Base-by-base conservation (phyloP, 352 stramenopile species). In the Phytophthora rubi region DNA sequence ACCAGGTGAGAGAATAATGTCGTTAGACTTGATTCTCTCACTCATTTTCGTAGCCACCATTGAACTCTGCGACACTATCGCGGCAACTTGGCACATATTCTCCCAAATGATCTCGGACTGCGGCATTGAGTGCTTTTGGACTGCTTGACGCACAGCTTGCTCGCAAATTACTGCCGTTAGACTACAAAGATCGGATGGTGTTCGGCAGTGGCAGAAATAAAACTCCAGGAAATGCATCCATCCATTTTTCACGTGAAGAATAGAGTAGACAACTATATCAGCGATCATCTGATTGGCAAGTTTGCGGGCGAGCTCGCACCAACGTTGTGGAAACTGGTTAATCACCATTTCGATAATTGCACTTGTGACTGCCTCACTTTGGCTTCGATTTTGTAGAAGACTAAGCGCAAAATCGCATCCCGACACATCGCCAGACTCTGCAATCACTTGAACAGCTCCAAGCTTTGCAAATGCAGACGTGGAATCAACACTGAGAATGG, bases 191-290 rank as follows among this genome's bases (percentile, higher is more conserved):
- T 89, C 72, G 8, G 76, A 79, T 15, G 84, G 72, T 21, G 71
- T 61, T 16, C 69, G 62, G 13, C 69, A 82, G 26, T 90, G 72
- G 44, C 69, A 87, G 60, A 92, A 95, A 69, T 89, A 90, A 65
- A 92, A 82, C 57, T 96, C 88, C 33, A 94, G 61, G 28, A 93
- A 83, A 65, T 94, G 80, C 65, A 94, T 83, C 89, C 89, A 96
- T 1, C 89, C 89, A 39, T 92, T 92, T 48, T 78, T 84, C 30
- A 94, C 86, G 33, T 88, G 66, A 16, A 93, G 62, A 6, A 93
- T 72, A 53, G 80, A 90, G 65, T 94, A 93, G 15, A 89, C 75
- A 45, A 90, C 62, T 9, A 94, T 84, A 33, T 94, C 84, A 10
- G 86, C 73, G 28, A 90, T 79, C 23, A 94, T 73, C 18, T 90